These are phyloP conservation scores for Neurospora sp. DNA, from an alignment of 495 filamentous ascomycete species.

Conservation along the genomic window DNA sequence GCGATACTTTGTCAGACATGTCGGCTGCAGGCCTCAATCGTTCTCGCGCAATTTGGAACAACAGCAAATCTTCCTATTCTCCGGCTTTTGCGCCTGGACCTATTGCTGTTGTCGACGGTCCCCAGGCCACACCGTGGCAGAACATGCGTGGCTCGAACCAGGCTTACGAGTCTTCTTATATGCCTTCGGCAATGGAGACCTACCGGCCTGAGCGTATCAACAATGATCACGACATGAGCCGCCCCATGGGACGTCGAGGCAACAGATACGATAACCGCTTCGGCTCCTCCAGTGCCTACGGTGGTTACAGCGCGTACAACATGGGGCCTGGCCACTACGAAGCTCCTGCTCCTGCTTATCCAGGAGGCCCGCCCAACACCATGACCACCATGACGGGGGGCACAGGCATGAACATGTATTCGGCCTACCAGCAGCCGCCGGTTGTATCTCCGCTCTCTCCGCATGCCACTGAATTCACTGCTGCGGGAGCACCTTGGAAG, in stretches of 20 bases:
- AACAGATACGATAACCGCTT: slow-evolving; percentile 37
- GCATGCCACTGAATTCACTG: slow-evolving; percentile 72
- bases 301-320: slow-evolving; percentile 16
- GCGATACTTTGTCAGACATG: slow-evolving; percentile 38
- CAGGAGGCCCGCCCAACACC: slow-evolving; percentile 16
- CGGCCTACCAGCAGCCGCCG: slow-evolving; percentile 58
- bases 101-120: slow-evolving; percentile 23
- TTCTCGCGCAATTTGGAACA: slow-evolving; percentile 54
- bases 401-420: slow-evolving; percentile 40
- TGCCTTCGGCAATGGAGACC: slow-evolving; percentile 19
- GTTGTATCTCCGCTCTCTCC: slow-evolving; percentile 77
- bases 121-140: slow-evolving; percentile 28
- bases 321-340: slow-evolving; percentile 27
- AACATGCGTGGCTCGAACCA: slow-evolving; percentile 27
- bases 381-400: slow-evolving; percentile 17
- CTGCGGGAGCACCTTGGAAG: slow-evolving; percentile 36
- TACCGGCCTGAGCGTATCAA: slow-evolving; percentile 37
- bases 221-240: slow-evolving; percentile 35
- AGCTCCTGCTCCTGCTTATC: slow-evolving; percentile 11
- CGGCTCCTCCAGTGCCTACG: slow-evolving; percentile 13
- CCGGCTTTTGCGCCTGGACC: slow-evolving; percentile 24
- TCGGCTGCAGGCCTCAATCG: slow-evolving; percentile 51
- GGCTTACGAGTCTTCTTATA: slow-evolving; percentile 17
- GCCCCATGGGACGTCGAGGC: slow-evolving; percentile 24
- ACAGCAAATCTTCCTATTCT: slow-evolving; percentile 23